Evolutionary conservation across 78 protist species (phyloP).

Genomic region (Acrasis kona): DNA sequence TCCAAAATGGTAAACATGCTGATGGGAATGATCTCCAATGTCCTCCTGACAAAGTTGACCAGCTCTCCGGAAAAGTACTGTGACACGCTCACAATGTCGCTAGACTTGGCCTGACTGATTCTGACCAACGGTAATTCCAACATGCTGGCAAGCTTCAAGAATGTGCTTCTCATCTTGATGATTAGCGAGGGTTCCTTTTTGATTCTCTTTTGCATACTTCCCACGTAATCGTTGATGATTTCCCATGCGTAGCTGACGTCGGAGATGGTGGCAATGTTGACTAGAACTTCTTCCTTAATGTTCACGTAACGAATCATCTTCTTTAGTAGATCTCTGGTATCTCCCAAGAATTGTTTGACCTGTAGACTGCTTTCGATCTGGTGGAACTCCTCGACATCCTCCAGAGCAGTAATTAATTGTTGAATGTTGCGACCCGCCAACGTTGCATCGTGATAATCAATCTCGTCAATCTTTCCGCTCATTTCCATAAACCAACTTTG

Average conservation of each 20-base stretch:
- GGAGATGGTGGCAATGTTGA: conserved; percentile 47
- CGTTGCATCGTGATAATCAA: conserved; percentile 61
- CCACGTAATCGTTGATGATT: conserved; percentile 38
- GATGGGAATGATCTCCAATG: conserved; percentile 86
- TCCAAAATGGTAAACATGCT: conserved; percentile 63
- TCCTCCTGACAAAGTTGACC: conserved; percentile 71
- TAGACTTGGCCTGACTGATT: conserved; percentile 72
- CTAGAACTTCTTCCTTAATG: conserved; percentile 55
- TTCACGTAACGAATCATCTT: conserved; percentile 85
- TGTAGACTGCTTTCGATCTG: conserved; percentile 73
- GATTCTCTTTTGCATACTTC: conserved; percentile 55
- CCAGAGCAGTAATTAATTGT: conserved; percentile 76
- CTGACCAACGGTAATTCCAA: conserved; percentile 85
- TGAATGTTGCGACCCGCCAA: conserved; percentile 81
- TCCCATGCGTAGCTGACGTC: conserved; percentile 91
- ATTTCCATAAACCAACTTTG: conserved; percentile 72
- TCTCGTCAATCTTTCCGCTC: conserved; percentile 24
- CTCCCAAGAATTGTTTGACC: conserved; percentile 71
- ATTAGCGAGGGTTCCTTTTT: conserved; percentile 54
- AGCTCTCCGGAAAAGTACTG: conserved; percentile 78
- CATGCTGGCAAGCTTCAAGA: conserved; percentile 85
- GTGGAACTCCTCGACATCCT: conserved; percentile 86
- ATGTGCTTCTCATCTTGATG: conserved; percentile 82
- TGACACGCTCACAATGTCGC: conserved; percentile 78
- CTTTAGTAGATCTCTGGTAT: conserved; percentile 54